Base-by-base conservation (phyloP, 139 green algal genomes). In the Asterochloris sp. region DNA sequence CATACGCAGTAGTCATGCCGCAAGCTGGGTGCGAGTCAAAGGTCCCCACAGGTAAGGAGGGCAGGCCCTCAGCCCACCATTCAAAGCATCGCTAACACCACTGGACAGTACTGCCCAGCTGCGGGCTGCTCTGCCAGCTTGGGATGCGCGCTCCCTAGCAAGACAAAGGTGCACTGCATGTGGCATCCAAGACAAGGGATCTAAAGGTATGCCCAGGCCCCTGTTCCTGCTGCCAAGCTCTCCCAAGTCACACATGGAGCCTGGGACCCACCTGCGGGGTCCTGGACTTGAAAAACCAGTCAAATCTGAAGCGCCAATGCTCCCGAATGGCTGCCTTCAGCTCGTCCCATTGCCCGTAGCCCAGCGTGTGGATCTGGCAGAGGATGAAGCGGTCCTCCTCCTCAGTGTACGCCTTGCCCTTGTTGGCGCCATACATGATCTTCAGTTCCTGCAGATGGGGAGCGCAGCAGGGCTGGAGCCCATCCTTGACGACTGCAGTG, bases 271-370 rank as follows among this genome's bases (percentile, higher is more conserved):
- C 87, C 87, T 91, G 86, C 38, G 96, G 94, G 15, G 92, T 98
- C 80, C 97, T 90, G 77, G 87, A 95, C 92, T 99, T 99, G 88
- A 99, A 94, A 90, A 98, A 99, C 97, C 97, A 99, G 90, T 99
- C 97, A 84, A 99, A 99, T 61, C 97, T 90, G 92, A 99, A 99
- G 63, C 96, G 86, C 93, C 94, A 98, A 82, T 86, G 91, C 73
- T 93, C 92, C 63, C 96, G 91, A 78, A 99, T 94, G 82, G 96
- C 95, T 29, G 91, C 91, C 91, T 99, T 99, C 66, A 99, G 91
- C 87, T 99, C 96, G 73, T 99, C 97, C 97, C 97, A 99, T 12
- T 86, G 82, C 74, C 97, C 97, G 77, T 98, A 99, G 13, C 97
- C 97, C 68, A 99, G 93, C 92, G 95, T 92, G 88, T 98, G 91